phyloP scores from a whole-genome alignment of 768 basidiomycete genomes.

The Cubamyces lactineus region DNA sequence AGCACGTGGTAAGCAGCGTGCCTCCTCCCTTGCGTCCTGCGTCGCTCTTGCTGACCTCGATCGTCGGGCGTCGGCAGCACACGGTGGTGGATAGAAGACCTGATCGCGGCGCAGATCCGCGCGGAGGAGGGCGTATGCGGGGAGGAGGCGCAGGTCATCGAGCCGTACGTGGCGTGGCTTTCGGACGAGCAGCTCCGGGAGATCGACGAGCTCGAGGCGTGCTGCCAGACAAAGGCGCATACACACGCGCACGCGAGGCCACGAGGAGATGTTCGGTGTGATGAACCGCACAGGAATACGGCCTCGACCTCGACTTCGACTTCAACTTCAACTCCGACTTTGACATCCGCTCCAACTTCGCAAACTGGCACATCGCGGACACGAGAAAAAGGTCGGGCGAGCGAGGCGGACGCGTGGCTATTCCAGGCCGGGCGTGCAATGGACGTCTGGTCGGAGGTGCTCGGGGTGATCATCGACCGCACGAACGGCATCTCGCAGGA shows the following conservation, averaged over 20 bases:
- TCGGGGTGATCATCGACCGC: neutral
- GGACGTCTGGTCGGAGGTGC: constrained; percentile 3
- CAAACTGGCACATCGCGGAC: too few species aligned
- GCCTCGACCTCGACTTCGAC: too few species aligned
- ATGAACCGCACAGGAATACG: too few species aligned
- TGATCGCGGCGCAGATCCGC: neutral
- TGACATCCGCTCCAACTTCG: too few species aligned
- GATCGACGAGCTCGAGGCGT: constrained; percentile 2
- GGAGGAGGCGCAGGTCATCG: constrained; percentile 8
- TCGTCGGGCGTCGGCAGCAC: neutral
- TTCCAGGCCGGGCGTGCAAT: neutral
- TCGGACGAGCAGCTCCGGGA: constrained; percentile 2
- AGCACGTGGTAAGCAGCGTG: constrained; percentile 7
- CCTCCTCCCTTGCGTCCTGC: neutral
- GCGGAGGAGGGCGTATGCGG: neutral
- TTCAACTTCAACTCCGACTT: too few species aligned
- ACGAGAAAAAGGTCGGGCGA: neutral
- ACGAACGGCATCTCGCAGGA: constrained; percentile 1
- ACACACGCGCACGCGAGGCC: too few species aligned
- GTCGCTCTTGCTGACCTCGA: neutral
- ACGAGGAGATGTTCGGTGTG: neutral
- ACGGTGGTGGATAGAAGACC: constrained; percentile 12
- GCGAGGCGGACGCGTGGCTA: neutral
- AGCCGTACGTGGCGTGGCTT: constrained; percentile 4
- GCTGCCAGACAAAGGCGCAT: neutral